Base-by-base conservation (phyloP, 257 asterid species). In the Paulownia fortunei region DNA sequence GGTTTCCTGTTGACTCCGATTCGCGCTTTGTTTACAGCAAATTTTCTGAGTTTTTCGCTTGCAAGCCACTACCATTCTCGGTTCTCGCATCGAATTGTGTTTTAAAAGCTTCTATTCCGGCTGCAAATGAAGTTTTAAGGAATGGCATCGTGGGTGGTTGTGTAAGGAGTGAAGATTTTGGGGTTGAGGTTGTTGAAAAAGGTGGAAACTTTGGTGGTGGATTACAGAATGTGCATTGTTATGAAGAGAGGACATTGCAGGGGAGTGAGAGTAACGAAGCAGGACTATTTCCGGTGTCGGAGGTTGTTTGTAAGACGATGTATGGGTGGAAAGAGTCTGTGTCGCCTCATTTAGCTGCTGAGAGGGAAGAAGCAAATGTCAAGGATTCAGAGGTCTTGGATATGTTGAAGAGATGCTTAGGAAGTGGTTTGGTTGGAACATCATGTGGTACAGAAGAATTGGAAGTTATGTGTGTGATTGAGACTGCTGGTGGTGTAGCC, bases 401-500 rank as follows among this genome's bases (percentile, higher is more conserved):
- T 73, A 79, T 74, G 91, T 76, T 96, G 90, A 90, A 77, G 84
- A 88, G 82, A 79, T 85, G 91, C 83, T 86, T 94, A 69, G 83
- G 76, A 36, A 80, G 26, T 49, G 86, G 74, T 55, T 34, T 56
- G 32, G 79, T 21, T 46, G 79, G 83, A 34, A 52, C 73, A 55
- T 42, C 74, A 5, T n/a, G 64, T 47, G 36, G 58, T 73, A 19
- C 60, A 36, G 84, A 56, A 42, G 91, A 84, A 70, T 24, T 68
- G 60, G 86, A 85, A 51, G 89, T 79, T 47, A 79, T 93, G 90
- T 89, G 91, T 80, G 88, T 93, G 79, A 84, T 93, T 67, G 99
- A 96, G 87, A 96, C 97, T 81, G 97, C 99, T 55, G 99, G 99
- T 63, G 99, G 99, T 3, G 98, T 93, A 71, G 97, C 98, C 61